Conservation (phyloP, 495 filamentous ascomycete species). For the Penicillium cosmopolitanum region DNA sequence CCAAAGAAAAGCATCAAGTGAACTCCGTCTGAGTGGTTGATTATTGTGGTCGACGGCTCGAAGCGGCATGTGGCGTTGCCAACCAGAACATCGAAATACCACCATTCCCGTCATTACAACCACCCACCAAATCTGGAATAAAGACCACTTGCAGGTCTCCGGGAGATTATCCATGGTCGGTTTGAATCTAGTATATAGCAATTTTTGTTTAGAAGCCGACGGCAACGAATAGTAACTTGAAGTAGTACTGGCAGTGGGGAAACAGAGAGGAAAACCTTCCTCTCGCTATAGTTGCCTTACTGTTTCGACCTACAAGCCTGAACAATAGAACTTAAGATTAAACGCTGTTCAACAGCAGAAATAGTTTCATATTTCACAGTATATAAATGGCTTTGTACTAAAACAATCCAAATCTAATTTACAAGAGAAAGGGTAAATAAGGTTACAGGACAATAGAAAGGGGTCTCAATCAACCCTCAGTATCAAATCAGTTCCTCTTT, state of each 20-base stretch:
- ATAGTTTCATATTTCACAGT: neutral
- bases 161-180: too few relatives aligned
- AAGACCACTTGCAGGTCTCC: neutral
- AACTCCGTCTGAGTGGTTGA: neutral
- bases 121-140: neutral
- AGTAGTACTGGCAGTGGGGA: too few relatives aligned
- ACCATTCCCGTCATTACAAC: neutral
- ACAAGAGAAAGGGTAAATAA: conserved; percentile 1
- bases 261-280: too few relatives aligned
- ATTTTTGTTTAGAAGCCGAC: too few relatives aligned
- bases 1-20: neutral
- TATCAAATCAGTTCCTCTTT: conserved; percentile 40
- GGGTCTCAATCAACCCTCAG: conserved; percentile 39
- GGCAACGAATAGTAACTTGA: too few relatives aligned
- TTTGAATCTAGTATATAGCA: too few relatives aligned
- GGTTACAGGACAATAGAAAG: neutral
- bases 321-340: too few relatives aligned
- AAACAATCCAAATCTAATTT: conserved; percentile 2
- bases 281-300: too few relatives aligned
- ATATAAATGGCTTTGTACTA: neutral
- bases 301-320: too few relatives aligned
- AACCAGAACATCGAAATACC: conserved; percentile 1
- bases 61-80: neutral
- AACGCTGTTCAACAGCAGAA: neutral
- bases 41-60: neutral